Evolutionary conservation across 352 stramenopile species (phyloP).

Genomic region (Pythium chondricola): DNA sequence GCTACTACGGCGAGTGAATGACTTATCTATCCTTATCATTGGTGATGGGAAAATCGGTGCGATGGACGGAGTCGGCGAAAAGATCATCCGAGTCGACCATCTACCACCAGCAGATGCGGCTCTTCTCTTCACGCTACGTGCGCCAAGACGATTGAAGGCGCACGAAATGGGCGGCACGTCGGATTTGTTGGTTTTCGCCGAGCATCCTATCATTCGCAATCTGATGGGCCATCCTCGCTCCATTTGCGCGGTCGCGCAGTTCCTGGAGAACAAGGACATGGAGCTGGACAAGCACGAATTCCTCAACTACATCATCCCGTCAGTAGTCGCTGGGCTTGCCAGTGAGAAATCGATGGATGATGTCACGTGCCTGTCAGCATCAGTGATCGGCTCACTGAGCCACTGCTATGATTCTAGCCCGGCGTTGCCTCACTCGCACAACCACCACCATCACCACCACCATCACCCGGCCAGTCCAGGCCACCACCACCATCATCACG

Average conservation of each 20-base stretch:
- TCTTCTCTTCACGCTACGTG: conserved; percentile 68
- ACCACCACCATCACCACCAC: not conserved
- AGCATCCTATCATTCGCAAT: conserved; percentile 59
- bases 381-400: too few relatives aligned
- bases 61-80: conserved; percentile 76
- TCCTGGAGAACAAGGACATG: conserved; percentile 80
- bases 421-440: not conserved
- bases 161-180: conserved; percentile 75
- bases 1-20: conserved; percentile 60
- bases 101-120: conserved; percentile 62
- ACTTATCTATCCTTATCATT: conserved; percentile 54
- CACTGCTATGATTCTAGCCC: conserved; percentile 11
- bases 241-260: conserved; percentile 77
- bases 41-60: conserved; percentile 67
- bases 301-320: conserved; percentile 75
- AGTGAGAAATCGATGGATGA: conserved; percentile 25
- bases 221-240: conserved; percentile 56
- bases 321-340: conserved; percentile 64
- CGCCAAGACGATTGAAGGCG: conserved; percentile 61
- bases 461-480: conserved; percentile 1
- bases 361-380: too few relatives aligned
- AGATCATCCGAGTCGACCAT: conserved; percentile 61
- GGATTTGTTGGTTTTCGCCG: conserved; percentile 49
- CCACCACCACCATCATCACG: conserved; percentile 13
- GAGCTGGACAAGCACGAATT: conserved; percentile 80